phyloP scores from a whole-genome alignment of 192 early-diverging fungal species.

The Coemansia sp. region DNA sequence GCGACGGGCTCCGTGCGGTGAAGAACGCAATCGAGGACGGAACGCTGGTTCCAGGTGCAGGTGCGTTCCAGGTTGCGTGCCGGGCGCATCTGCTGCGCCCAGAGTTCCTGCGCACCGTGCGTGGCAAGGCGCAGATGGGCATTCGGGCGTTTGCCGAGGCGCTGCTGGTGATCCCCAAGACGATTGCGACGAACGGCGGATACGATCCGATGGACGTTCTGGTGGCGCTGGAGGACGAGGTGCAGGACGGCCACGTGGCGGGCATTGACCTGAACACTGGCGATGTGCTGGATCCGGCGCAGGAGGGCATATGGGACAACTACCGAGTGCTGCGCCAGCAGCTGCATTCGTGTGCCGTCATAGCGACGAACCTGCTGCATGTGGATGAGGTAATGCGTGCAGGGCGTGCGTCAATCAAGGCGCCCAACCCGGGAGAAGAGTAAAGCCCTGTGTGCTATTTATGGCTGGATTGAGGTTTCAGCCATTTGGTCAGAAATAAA shows the following conservation, averaged over 20 bases:
- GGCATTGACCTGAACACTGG: constrained; percentile 94
- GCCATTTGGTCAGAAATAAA: constrained; percentile 4
- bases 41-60: constrained; percentile 86
- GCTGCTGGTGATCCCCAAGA: constrained; percentile 93
- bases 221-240: constrained; percentile 90
- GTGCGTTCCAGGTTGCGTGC: constrained; percentile 93
- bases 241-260: constrained; percentile 83
- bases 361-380: constrained; percentile 94
- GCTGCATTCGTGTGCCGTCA: constrained; percentile 96
- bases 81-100: constrained; percentile 69
- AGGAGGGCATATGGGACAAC: constrained; percentile 98
- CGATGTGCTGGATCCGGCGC: constrained; percentile 84
- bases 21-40: constrained; percentile 98
- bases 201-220: constrained; percentile 96
- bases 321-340: constrained; percentile 95
- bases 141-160: constrained; percentile 96
- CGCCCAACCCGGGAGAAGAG: constrained; percentile 48
- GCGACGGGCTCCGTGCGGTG: constrained; percentile 96
- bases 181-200: constrained; percentile 91
- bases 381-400: constrained; percentile 99
- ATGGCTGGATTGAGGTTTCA: not conserved
- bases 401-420: constrained; percentile 54
- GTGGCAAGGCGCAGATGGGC: constrained; percentile 94
- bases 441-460: not conserved
- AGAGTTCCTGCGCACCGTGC: constrained; percentile 84